Evolutionary conservation across 1,139 yeast genomes (phyloP).

Genomic region (Magnusiomyces tetraspermus): DNA sequence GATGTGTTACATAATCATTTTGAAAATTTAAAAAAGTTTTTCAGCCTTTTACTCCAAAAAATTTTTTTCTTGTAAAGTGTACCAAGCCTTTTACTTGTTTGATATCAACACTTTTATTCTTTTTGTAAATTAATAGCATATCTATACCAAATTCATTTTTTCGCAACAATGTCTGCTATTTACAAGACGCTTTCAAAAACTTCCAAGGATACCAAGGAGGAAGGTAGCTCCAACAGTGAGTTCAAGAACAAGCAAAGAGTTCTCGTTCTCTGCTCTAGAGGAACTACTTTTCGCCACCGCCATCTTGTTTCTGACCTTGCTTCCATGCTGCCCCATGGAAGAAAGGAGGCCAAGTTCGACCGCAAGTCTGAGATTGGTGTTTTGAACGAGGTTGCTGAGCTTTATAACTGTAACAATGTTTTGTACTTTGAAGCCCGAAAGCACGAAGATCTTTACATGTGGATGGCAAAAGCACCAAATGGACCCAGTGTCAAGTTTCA

Average conservation of each 20-base stretch:
- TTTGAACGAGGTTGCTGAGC: conserved; percentile 89
- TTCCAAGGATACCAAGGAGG: conserved; percentile 20
- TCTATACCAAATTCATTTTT: neutral
- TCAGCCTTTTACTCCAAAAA: neutral
- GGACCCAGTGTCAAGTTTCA: conserved; percentile 96
- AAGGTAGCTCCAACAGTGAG: conserved; percentile 29
- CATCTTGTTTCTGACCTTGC: conserved; percentile 80
- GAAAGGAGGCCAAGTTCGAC: conserved; percentile 94
- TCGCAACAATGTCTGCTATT: conserved; percentile 45
- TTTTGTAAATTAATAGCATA: neutral
- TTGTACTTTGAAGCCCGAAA: conserved; percentile 93
- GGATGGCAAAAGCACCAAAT: conserved; percentile 95
- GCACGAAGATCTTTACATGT: conserved; percentile 69
- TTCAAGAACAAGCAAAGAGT: conserved; percentile 39
- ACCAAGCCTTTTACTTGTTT: neutral
- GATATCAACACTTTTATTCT: neutral
- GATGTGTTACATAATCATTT: neutral
- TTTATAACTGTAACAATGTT: conserved; percentile 93
- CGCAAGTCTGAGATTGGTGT: conserved; percentile 83
- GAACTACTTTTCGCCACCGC: conserved; percentile 81
- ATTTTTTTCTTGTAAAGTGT: neutral
- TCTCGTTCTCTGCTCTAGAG: conserved; percentile 84
- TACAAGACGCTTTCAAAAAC: conserved; percentile 59
- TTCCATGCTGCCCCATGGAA: conserved; percentile 80
- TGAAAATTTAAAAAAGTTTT: neutral